A percentile compares a stretch with the other conserved stretches of the same genome.
Evolutionary conservation across 768 basidiomycete genomes (phyloP).

Genomic region (Basidioascus undulatus): DNA sequence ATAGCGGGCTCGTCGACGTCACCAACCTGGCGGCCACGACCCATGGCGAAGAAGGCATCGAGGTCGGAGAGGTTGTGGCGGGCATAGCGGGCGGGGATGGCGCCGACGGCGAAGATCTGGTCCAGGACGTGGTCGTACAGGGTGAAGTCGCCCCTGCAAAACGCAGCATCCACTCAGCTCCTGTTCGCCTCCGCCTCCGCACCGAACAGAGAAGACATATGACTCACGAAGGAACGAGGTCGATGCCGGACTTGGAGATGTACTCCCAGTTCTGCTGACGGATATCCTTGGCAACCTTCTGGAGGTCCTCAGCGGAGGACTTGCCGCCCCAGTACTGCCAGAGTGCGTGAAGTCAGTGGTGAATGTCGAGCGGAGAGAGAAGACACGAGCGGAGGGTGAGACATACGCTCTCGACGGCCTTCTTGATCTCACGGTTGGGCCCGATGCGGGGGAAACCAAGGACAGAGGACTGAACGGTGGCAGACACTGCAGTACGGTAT

Average conservation of each 20-base stretch:
- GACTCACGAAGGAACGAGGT: constrained; percentile 68
- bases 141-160: constrained; percentile 80
- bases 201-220: neutral
- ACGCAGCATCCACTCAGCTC: constrained; percentile 1
- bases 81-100: constrained; percentile 79
- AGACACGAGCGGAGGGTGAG: too few species aligned
- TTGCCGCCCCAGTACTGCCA: constrained; percentile 73
- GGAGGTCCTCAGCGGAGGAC: constrained; percentile 61
- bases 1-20: constrained; percentile 73
- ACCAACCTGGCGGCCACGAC: constrained; percentile 83
- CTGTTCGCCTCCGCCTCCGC: neutral
- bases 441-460: constrained; percentile 88
- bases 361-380: neutral
- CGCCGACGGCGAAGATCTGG: constrained; percentile 87
- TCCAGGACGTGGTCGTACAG: constrained; percentile 97
- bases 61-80: constrained; percentile 64
- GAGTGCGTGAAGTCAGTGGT: neutral
- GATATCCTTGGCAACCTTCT: constrained; percentile 63
- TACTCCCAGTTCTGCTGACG: constrained; percentile 69
- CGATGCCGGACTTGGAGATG: constrained; percentile 64
- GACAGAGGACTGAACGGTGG: constrained; percentile 59
- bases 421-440: constrained; percentile 85
- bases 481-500: too few species aligned
- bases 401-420: constrained; percentile 94
- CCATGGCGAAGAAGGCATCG: constrained; percentile 97